Evolutionary conservation across 176 grass and related monocot genomes (phyloP).

Genomic region (barley (Hordeum vulgare)): DNA sequence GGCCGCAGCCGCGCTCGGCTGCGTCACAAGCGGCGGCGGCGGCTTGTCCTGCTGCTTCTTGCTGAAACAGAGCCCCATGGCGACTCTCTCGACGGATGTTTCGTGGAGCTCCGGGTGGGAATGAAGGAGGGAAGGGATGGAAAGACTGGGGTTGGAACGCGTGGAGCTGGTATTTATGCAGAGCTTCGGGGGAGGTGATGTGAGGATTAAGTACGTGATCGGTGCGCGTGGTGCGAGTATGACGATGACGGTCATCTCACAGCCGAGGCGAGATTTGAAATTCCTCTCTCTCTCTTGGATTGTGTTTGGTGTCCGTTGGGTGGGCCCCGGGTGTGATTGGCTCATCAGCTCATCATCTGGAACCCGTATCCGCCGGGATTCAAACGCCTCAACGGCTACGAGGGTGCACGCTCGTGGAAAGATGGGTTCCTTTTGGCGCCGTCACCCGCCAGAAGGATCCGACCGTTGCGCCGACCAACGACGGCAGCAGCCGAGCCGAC

Average conservation of each 20-base stretch:
- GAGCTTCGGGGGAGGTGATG: conserved; percentile 1
- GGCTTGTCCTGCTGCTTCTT: conserved; percentile 44
- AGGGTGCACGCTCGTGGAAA: background rate
- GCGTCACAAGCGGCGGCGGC: background rate
- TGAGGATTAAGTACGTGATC: conserved; percentile 3
- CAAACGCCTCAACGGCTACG: background rate
- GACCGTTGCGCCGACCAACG: conserved; percentile 11
- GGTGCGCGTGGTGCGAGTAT: background rate
- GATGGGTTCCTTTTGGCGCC: background rate
- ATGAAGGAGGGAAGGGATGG: background rate
- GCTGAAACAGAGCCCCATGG: conserved; percentile 94
- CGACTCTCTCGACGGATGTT: background rate
- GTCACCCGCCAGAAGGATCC: background rate
- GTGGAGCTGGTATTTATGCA: conserved; percentile 36
- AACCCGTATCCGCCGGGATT: background rate
- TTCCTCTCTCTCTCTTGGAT: no score
- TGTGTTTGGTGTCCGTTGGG: background rate
- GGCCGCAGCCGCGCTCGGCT: background rate
- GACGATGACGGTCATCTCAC: no score
- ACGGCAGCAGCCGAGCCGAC: background rate
- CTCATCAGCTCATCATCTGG: background rate
- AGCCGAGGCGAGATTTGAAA: conserved; percentile 36
- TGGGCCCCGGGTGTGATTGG: background rate
- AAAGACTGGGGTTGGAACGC: background rate
- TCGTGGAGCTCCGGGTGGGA: background rate